A percentile compares a stretch with the other conserved stretches of the same genome.
These are phyloP conservation scores for Epichloe coenophiala DNA, from an alignment of 2,329 filamentous ascomycete genomes.

Conservation along the genomic window DNA sequence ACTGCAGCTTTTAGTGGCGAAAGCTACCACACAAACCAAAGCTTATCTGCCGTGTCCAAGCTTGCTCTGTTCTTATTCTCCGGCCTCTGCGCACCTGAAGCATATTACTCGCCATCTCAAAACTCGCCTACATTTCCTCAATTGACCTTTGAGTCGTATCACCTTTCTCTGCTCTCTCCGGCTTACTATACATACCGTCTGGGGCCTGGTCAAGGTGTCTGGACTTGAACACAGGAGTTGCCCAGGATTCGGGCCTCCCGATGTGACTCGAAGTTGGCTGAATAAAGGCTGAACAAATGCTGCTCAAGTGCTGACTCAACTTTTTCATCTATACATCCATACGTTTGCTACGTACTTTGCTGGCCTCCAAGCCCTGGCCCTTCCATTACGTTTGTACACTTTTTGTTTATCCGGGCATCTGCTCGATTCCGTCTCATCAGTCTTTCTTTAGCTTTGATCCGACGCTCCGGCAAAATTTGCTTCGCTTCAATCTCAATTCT, in stretches of 20 bases:
- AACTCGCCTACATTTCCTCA: neutral
- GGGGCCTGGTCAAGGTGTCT: neutral
- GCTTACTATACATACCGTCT: neutral
- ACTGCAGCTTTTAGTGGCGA: neutral
- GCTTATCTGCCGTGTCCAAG: slow-evolving; percentile 1
- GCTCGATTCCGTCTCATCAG: neutral
- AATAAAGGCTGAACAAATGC: neutral
- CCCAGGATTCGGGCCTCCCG: neutral
- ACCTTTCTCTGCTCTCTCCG: neutral
- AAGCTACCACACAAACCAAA: neutral
- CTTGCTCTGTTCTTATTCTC: neutral
- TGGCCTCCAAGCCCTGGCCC: neutral
- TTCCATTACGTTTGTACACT: neutral
- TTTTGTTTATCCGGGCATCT: neutral
- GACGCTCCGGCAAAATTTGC: neutral
- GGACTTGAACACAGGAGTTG: neutral
- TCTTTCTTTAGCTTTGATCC: neutral
- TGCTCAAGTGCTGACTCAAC: neutral
- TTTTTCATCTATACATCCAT: neutral
- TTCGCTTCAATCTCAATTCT: neutral
- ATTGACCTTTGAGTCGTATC: neutral
- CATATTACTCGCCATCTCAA: neutral
- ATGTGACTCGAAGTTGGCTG: slow-evolving; percentile 1
- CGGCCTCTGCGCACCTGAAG: neutral
- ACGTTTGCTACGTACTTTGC: neutral